Base-by-base conservation (phyloP, 495 filamentous ascomycete species). In the Penicillium fimorum region DNA sequence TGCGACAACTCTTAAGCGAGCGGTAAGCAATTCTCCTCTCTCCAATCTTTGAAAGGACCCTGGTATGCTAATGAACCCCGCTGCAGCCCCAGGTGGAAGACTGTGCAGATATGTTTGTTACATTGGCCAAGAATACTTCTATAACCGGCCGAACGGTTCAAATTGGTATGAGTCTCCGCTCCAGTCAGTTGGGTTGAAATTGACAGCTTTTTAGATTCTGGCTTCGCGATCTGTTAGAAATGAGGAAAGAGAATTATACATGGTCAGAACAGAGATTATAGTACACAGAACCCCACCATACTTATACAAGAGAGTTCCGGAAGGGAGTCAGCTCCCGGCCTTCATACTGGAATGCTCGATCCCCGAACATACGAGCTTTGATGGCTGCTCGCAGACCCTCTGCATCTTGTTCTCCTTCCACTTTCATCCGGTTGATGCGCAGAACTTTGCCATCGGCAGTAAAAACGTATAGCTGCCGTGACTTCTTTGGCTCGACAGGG, bases 121-220 rank as follows among this genome's bases (percentile, higher is more conserved):
- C 72, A 38, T 65, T 78, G 45, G 81, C 82, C 5, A 82, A 78
- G 52, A 84, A 84, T 57, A 57, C 69, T 20, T 83, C 81, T 12
- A 80, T 84, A 79, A 85, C 81, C 3, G 82, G 82, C 24, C 79
- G 81, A 56, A 63, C 75, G 18, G 63, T 85, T 20, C 73, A 76
- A 54, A 66, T 85, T 53, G 82, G 82, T 84, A 64, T 57, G 77
- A 58, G 1, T 4, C 22, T 41, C 27, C 24, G 1, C 10, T 25
- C 30, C 42, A 32, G 27, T 24, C 38, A 33, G 12, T 55, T 7
- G 9, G 43, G 11, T 12, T 44, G 15, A 33, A 27, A 30, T 56
- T 62, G 17, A 64, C 58, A 12, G 9, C 11, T 22, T 51, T 25
- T 13, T 49, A 76, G 74, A 75, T 63, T 71, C 68, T n/a, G 74